Conservation (phyloP, 2,329 filamentous ascomycete species). For the Monilinia polystroma region DNA sequence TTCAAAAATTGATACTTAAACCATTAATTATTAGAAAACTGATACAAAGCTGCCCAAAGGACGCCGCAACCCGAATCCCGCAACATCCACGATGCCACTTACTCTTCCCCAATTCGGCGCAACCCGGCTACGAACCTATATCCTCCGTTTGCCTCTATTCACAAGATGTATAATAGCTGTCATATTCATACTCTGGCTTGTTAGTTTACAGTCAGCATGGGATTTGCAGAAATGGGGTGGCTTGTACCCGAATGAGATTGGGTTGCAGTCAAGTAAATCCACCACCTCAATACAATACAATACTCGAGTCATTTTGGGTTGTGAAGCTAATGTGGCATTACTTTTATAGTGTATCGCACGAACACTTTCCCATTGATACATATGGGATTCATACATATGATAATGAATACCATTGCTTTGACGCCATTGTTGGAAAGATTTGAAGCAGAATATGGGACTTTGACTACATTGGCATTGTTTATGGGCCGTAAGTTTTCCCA, state of each 20-base stretch:
- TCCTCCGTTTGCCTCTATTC: conserved; percentile 82
- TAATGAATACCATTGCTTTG: conserved; percentile 77
- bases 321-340: neutral
- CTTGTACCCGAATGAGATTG: conserved; percentile 74
- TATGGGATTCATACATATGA: conserved; percentile 72
- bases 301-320: neutral
- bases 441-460: conserved; percentile 86
- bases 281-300: conserved; percentile 9
- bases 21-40: neutral
- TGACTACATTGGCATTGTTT: conserved; percentile 84
- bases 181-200: conserved; percentile 68
- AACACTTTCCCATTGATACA: conserved; percentile 93
- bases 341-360: conserved; percentile 73
- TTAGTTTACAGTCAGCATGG: conserved; percentile 68
- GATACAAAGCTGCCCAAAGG: neutral
- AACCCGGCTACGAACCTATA: conserved; percentile 72
- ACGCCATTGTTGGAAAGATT: conserved; percentile 91
- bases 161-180: conserved; percentile 69
- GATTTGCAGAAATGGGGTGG: conserved; percentile 74
- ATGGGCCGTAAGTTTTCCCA: conserved; percentile 71
- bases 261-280: conserved; percentile 65
- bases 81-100: conserved; percentile 13
- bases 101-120: conserved; percentile 59
- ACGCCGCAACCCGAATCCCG: neutral
- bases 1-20: conserved; percentile 7